phyloP scores from a whole-genome alignment of 139 green algal species.

The Volvox reticuliferus region DNA sequence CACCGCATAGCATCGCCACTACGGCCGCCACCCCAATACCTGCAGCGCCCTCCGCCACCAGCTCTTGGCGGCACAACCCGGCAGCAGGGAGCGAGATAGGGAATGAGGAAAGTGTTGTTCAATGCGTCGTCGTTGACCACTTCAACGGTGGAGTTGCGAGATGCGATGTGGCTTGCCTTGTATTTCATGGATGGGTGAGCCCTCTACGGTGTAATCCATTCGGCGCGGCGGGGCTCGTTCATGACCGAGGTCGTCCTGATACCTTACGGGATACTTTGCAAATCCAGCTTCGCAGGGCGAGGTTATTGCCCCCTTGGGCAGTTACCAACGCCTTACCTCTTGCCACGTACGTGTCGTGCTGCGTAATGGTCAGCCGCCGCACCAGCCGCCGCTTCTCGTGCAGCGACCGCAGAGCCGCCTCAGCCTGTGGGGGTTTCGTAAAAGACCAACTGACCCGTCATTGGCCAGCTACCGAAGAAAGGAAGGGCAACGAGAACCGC shows the following conservation, averaged over 20 bases:
- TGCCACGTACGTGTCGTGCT: constrained; percentile 48
- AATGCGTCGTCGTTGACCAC: too few species aligned
- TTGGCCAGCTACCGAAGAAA: too few species aligned
- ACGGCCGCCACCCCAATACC: constrained; percentile 2
- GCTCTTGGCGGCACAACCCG: not conserved
- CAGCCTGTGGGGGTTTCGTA: not conserved
- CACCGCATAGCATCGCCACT: constrained; percentile 19
- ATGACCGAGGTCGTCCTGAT: too few species aligned
- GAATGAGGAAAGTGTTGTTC: not conserved
- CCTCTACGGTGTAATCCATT: too few species aligned
- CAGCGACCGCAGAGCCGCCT: constrained; percentile 41
- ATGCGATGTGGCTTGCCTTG: too few species aligned
- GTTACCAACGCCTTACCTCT: constrained; percentile 8
- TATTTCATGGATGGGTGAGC: too few species aligned
- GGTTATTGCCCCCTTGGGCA: too few species aligned
- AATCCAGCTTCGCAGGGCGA: too few species aligned
- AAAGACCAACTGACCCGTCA: not conserved
- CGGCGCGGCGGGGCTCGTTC: too few species aligned
- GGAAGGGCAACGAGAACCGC: too few species aligned
- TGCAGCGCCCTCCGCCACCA: constrained; percentile 31
- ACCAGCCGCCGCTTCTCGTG: constrained; percentile 55
- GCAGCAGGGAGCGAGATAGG: not conserved
- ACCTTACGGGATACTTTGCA: too few species aligned
- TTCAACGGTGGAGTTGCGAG: too few species aligned
- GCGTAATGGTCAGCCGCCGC: constrained; percentile 47